These are phyloP conservation scores for Rhodotorula sp. DNA, from an alignment of 1,284 basidiomycete genomes.

Conservation along the genomic window DNA sequence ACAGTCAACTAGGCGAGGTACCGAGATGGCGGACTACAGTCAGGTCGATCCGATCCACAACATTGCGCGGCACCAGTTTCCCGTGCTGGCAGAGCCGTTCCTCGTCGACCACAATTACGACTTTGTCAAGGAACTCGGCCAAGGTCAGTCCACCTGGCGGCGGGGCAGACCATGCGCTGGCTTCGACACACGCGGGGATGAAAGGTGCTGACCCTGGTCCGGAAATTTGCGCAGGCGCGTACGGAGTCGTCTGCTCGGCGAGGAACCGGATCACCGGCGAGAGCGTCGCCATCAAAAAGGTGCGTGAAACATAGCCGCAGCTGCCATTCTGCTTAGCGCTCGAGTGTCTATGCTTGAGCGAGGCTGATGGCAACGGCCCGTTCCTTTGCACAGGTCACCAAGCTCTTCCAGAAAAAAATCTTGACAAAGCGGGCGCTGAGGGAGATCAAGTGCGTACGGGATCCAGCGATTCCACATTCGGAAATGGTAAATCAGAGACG, in stretches of 20 bases:
- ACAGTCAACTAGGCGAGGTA: background rate
- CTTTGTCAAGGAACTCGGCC: constrained; percentile 92
- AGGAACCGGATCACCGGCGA: constrained; percentile 53
- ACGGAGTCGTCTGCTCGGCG: constrained; percentile 45
- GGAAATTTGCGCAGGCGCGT: constrained; percentile 35
- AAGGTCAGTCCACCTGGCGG: constrained; percentile 56
- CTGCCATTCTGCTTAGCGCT: background rate
- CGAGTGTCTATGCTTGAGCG: background rate
- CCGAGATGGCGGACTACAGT: background rate
- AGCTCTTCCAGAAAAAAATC: constrained; percentile 95
- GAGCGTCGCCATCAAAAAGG: constrained; percentile 77
- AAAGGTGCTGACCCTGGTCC: background rate
- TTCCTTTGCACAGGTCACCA: constrained; percentile 64
- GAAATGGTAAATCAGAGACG: background rate
- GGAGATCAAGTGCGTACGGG: constrained; percentile 73
- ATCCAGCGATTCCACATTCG: background rate
- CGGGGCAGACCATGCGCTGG: background rate
- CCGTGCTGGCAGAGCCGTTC: constrained; percentile 38
- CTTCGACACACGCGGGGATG: background rate
- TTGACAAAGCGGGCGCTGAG: constrained; percentile 90
- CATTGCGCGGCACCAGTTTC: constrained; percentile 33
- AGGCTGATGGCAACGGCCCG: background rate
- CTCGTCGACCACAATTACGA: constrained; percentile 82
- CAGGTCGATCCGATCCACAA: constrained; percentile 24
- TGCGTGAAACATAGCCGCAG: constrained; percentile 17